Percentiles rank a stretch among this genome's conserved stretches.
Evolutionary conservation across 495 filamentous ascomycete genomes (phyloP).

Genomic region (Lasiosphaeria miniovina): DNA sequence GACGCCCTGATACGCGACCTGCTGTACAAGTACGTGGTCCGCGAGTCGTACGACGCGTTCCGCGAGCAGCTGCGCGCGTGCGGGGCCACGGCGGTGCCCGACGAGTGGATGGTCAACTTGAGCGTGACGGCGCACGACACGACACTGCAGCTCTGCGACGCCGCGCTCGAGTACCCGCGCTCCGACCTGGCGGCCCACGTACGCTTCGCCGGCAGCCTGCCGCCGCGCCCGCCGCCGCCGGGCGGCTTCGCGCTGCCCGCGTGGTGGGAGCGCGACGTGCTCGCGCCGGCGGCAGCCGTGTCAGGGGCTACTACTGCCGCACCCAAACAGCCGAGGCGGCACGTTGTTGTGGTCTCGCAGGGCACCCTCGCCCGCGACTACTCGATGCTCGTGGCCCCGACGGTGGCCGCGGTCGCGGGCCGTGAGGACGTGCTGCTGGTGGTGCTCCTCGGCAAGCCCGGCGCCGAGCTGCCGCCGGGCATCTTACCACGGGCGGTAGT

Average conservation of each 20-base stretch:
- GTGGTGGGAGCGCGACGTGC: slow-evolving; percentile 30
- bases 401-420: slow-evolving; percentile 27
- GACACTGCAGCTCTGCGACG: slow-evolving; percentile 36
- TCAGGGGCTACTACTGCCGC: no score
- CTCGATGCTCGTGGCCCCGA: slow-evolving; percentile 33
- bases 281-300: slow-evolving; percentile 7
- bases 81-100: slow-evolving; percentile 14
- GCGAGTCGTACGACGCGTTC: slow-evolving; percentile 8
- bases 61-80: slow-evolving; percentile 13
- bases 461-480: slow-evolving; percentile 18
- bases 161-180: slow-evolving; percentile 29
- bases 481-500: slow-evolving; percentile 8
- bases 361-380: slow-evolving; percentile 34
- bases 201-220: slow-evolving; percentile 32
- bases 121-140: slow-evolving; percentile 26
- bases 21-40: slow-evolving; percentile 11
- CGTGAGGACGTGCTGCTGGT: slow-evolving; percentile 29
- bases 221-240: slow-evolving; percentile 20
- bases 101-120: slow-evolving; percentile 23
- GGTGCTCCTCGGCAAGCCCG: slow-evolving; percentile 33
- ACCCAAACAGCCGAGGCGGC: slow-evolving; percentile 15
- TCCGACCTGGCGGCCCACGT: slow-evolving; percentile 28
- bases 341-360: slow-evolving; percentile 37
- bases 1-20: slow-evolving; percentile 16
- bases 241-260: slow-evolving; percentile 17